Evolutionary conservation across 2,329 filamentous ascomycete species (phyloP), one percentile per base, ranked within the genome.

Genomic region (Rutstroemia sp.): DNA sequence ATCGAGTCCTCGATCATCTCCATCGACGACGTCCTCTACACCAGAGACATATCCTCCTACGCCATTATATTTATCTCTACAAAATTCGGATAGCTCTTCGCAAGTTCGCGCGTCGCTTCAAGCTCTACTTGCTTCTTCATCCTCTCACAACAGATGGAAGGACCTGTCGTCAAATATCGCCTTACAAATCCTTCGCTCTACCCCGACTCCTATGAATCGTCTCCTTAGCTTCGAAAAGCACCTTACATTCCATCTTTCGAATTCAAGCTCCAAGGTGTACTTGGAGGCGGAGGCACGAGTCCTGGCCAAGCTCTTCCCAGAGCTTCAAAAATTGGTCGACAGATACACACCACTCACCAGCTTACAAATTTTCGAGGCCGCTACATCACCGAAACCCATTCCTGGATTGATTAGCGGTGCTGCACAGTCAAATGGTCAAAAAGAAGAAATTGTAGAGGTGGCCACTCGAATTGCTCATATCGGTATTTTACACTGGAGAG

Each of bases 401-500:
- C 48, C 61, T 4, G 51, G 56, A 16, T 46, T 23, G 38, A 21
- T 58, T 3, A 30, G 27, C 12, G 30, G 42, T 3, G 40, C 19
- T 19, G 5, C 40, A 14, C 57, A 54, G 19, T 12, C 14, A 2
- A 57, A 17, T 40, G 59, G 54, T 5, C 39, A 53, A 12, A 68
- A 65, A 36, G 65, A 67, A 5, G 65, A 68, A 21, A 61, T 88
- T 39, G 77, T 79, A 45, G 85, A 90, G 57, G 82, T 96, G 69
- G 83, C 89, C 1, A 86, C 84, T 46, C 83, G 89, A 47, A 78
- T 96, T 51, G 86, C 89, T 5, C 92, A 96, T 67, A 82, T 96
- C 46, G 84, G 88, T 14, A 78, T 94, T 5, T 74, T 97, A 23
- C 91, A 96, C 71, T 96, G 92, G 91, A 81, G 89, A 49, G 87